phyloP scores from a whole-genome alignment of 345 rosid species.

The Eutrema yunnanense region DNA sequence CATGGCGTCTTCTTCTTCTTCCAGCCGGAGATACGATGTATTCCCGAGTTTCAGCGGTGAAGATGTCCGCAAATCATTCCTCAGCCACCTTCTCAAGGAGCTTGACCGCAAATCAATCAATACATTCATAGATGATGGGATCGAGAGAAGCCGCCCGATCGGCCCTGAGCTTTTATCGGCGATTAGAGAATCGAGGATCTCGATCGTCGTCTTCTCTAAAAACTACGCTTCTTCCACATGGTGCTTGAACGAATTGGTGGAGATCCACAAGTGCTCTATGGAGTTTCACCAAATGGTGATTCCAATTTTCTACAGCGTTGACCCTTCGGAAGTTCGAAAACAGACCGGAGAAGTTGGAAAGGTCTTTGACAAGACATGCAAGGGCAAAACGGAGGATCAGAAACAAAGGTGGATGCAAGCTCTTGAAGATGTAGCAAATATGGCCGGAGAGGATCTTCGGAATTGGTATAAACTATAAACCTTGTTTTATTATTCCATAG shows the following conservation, averaged over 20 bases:
- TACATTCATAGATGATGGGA: neutral
- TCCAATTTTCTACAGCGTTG: neutral
- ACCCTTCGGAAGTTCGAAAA: neutral
- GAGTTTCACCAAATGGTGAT: neutral
- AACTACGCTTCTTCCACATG: neutral
- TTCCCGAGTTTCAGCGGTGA: no score
- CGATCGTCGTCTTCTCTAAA: slow-evolving; percentile 11
- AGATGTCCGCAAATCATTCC: no score
- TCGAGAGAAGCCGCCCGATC: neutral
- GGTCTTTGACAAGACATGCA: neutral
- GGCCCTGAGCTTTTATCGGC: neutral
- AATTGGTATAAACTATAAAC: neutral
- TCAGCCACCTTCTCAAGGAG: neutral
- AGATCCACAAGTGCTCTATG: neutral
- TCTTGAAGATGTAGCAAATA: neutral
- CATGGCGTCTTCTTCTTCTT: no score
- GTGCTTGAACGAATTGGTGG: neutral
- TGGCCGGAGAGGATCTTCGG: neutral
- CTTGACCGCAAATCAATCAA: neutral
- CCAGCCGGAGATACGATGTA: no score
- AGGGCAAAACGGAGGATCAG: neutral
- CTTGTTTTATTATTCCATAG: neutral
- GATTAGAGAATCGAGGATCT: neutral
- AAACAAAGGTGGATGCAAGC: neutral
- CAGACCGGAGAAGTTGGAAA: neutral